Base-by-base conservation (phyloP, 805 yeast species). In the Pachysolen tannophilus region DNA sequence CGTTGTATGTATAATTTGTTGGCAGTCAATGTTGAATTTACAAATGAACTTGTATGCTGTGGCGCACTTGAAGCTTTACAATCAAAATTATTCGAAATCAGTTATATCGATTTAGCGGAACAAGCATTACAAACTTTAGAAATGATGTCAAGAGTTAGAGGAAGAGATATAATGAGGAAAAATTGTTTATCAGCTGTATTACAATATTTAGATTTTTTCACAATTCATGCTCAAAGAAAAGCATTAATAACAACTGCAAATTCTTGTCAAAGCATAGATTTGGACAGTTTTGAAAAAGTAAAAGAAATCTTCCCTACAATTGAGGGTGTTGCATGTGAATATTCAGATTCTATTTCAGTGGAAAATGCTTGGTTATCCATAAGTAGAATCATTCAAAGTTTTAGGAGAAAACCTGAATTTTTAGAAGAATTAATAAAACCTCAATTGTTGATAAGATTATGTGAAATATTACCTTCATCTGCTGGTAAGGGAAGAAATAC, bases 51-150 rank as follows among this genome's bases (percentile, higher is more conserved):
- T 3, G 78, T 85, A 3, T 62, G 69, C 15, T 73, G 73, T 13
- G 80, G 81, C 26, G 81, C 79, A 1, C 69, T 87, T 6, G 78
- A 75, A 29, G 75, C 73, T 0, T 62, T 92, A 18, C 73, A 81
- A 44, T 60, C 65, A 5, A 82, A 82, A 41, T 55, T 92, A 25
- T 49, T 72, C 38, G 94, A 85, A 42, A 79, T 90, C 13, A 75
- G 78, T 36, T 88, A 75, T 50, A 88, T 90, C 35, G 98, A 90
- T 52, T 63, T 90, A 35, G 94, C 95, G 0, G 98, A 90, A 51
- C 96, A 88, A 56, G 86, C 87, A 0, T 58, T 87, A 27, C 88
- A 80, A 48, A 76, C 88, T 0, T 58, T 82, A 30, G 88, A 80
- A 49, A 64, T 73, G 53, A 73, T 82, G 11, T 75, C 87, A 1